Evolutionary conservation across 768 basidiomycete species (phyloP).

Genomic region (Macrolepiota albuminosa): DNA sequence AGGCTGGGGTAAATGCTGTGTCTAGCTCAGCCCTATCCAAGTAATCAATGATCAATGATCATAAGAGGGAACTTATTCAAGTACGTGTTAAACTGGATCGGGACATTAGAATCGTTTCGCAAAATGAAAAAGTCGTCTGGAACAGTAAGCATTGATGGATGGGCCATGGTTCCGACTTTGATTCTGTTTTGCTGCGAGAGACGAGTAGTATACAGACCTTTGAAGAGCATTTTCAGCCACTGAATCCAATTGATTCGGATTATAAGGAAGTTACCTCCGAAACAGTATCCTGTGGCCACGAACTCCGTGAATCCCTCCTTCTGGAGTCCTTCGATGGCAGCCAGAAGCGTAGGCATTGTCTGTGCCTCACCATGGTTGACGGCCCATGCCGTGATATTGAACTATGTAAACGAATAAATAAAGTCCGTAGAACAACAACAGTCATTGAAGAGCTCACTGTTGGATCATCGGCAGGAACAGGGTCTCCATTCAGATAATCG

Average conservation of each 20-base stretch:
- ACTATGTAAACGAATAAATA: neutral
- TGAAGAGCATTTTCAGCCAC: neutral
- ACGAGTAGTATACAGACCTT: conserved; percentile 26
- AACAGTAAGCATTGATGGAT: conserved; percentile 30
- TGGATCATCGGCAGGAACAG: conserved; percentile 14
- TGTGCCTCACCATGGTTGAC: conserved; percentile 23
- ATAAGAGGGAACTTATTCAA: neutral
- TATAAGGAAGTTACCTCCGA: conserved; percentile 18
- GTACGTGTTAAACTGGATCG: conserved; percentile 14
- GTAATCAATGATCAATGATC: neutral
- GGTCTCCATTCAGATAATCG: conserved; percentile 17
- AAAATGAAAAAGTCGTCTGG: conserved; percentile 27
- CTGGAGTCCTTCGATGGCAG: conserved; percentile 28
- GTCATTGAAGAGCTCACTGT: neutral
- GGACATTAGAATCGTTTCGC: conserved; percentile 12
- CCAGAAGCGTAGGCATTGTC: conserved; percentile 27
- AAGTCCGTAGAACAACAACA: neutral
- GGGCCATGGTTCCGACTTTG: conserved; percentile 25
- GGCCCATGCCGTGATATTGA: conserved; percentile 26
- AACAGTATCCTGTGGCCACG: conserved; percentile 32
- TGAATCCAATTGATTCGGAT: neutral
- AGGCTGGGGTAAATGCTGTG: conserved; percentile 8
- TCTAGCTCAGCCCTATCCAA: conserved; percentile 11
- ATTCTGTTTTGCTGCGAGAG: conserved; percentile 25
- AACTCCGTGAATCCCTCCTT: conserved; percentile 29